Conservation (phyloP, 192 early-diverging fungal species). For the Coemansia sp. region DNA sequence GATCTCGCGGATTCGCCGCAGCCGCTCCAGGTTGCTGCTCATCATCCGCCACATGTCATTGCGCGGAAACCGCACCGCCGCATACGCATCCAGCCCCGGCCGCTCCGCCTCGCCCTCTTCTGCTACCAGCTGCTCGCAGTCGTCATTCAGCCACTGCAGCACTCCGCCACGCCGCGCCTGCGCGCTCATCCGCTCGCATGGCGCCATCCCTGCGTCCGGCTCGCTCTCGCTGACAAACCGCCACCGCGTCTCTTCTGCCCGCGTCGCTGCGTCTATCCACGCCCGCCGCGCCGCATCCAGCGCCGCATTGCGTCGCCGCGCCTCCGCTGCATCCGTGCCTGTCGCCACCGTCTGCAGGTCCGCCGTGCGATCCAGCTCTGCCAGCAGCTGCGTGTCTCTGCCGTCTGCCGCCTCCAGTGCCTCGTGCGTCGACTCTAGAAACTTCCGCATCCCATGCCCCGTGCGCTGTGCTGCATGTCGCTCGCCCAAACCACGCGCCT, state of each 20-base stretch:
- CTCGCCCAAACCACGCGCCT: constrained; percentile 53
- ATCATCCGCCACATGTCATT: constrained; percentile 49
- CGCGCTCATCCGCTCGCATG: constrained; percentile 24
- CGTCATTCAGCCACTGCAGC: constrained; percentile 47
- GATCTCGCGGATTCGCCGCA: constrained; percentile 58
- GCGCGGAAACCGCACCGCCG: constrained; percentile 40
- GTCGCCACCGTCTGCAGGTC: constrained; percentile 25
- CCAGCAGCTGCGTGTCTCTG: constrained; percentile 20
- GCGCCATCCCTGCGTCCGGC: constrained; percentile 29
- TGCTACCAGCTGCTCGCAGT: constrained; percentile 37
- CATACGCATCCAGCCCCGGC: constrained; percentile 42
- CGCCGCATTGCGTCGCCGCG: constrained; percentile 38
- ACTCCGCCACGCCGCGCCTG: constrained; percentile 35
- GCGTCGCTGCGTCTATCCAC: constrained; percentile 21
- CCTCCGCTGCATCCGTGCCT: constrained; percentile 19
- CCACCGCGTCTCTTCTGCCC: constrained; percentile 23
- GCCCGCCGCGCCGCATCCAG: constrained; percentile 33
- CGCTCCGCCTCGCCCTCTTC: neutral
- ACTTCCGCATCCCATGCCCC: constrained; percentile 56
- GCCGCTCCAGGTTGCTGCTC: constrained; percentile 55
- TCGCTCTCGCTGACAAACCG: constrained; percentile 41
- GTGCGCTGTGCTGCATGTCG: constrained; percentile 56
- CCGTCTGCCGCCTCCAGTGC: constrained; percentile 6
- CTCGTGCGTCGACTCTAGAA: constrained; percentile 30
- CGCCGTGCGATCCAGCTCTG: constrained; percentile 24